Base-by-base conservation (phyloP, 2,329 filamentous ascomycete species). In the Aspergillus tamarii region DNA sequence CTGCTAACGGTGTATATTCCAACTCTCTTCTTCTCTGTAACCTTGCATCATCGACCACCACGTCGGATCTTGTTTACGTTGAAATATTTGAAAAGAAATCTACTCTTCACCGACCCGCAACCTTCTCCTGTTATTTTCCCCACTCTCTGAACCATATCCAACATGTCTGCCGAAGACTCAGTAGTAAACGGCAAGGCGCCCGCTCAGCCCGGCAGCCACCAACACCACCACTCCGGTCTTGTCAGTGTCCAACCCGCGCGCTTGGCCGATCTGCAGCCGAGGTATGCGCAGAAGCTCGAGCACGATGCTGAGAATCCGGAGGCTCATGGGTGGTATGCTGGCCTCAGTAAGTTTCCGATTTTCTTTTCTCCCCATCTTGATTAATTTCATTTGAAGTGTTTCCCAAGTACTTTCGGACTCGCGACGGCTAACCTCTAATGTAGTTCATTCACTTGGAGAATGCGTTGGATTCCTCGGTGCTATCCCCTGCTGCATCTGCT, bases 401-500 rank as follows among this genome's bases (percentile, higher is more conserved):
- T 41, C n/a, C 39, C 39, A 6, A n/a, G 39, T 41, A 41, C n/a
- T 4, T 41, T 10, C n/a, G 39, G 19, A n/a, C 21, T 46, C 14
- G n/a, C 43, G n/a, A 10, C 5, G 21, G 63, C 41, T 60, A 53
- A 69, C 43, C 55, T 45, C 54, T 26, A 12, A 36, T 70, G 63
- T 69, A 88, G 87, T 96, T 78, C 91, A 94, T 77, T 78, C 82
- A 19, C 82, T 98, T 9, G 95, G 95, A 68, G 77, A 85, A 59
- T 83, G 86, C 71, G 84, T 97, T 60, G 95, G 95, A 70, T 91
- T 88, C 53, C 74, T 91, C 26, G 95, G 95, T 57, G 93, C 95
- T 21, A 85, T 98, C 70, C 95, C 95, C 5, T 96, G 94, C 88
- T 96, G 94, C 78, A 81, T 97, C 76, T 84, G 89, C 81, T 97